Base-by-base conservation (phyloP, 1,284 basidiomycete genomes). In the Thelephora terrestris region DNA sequence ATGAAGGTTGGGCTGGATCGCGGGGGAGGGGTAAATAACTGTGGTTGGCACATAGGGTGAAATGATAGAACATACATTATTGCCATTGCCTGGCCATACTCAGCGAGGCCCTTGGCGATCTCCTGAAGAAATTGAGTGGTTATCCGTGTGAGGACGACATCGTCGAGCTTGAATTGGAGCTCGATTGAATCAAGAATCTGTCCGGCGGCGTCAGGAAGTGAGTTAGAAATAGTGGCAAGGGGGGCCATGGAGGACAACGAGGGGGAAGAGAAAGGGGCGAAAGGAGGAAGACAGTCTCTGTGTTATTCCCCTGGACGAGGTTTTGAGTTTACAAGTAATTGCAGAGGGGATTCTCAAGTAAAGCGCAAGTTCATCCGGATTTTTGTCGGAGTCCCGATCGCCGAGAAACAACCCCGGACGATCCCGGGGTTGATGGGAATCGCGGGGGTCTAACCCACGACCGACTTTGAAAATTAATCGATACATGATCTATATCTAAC, bases 51-150 rank as follows among this genome's bases (percentile, higher is more conserved):
- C 21, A 20, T 45, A 38, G 55, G 18, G 25, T 18, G 23, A 6
- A 24, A 5, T 45, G 25, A 24, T 23, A 18, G n/a, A 9, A 62
- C 76, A 52, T 56, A 85, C 85, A 95, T 91, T 88, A 94, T 94
- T 12, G 90, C 90, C 78, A 92, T 85, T 45, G 86, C 71, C 47
- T 85, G 76, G 38, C 79, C 80, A 66, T 91, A 92, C 54, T 67
- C 68, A 2, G 68, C 64, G 39, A 94, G 70, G 17, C 92, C 93
- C 14, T 77, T 61, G 38, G 73, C 71, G 59, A 90, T 81, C 62
- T 95, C 91, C 49, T 76, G 69, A 37, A 91, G 70, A 65, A 96
- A 95, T 45, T 82, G 76, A 37, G 74, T 68, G n/a, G 87, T 81
- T 61, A 95, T 85, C 47, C 73, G 68, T 43, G 77, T 61, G 48